A percentile compares a stretch with the other conserved stretches of the same genome.
Conservation (phyloP, 768 basidiomycete species). For the Tulasnella sp. region DNA sequence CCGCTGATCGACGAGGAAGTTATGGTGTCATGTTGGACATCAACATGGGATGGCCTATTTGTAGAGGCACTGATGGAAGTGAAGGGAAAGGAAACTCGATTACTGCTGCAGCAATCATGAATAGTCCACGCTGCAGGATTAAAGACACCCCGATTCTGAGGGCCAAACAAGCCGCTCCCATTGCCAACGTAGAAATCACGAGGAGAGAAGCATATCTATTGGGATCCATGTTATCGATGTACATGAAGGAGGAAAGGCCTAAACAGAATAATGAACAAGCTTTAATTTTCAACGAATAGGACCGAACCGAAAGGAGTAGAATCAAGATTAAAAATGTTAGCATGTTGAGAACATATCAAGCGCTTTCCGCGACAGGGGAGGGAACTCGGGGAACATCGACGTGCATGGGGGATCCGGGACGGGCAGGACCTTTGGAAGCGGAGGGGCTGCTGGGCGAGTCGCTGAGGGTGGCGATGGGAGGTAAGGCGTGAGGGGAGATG, state of each 20-base stretch:
- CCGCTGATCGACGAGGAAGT: too few species aligned
- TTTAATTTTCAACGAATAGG: not conserved
- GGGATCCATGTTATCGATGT: not conserved
- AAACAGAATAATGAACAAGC: not conserved
- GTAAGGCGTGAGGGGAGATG: conserved; percentile 48
- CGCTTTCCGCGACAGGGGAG: conserved; percentile 4
- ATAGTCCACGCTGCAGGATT: too few species aligned
- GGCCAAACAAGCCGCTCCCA: too few species aligned
- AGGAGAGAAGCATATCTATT: not conserved
- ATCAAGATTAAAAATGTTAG: not conserved
- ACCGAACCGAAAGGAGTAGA: not conserved
- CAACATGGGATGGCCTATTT: too few species aligned
- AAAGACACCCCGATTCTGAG: too few species aligned
- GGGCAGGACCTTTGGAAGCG: not conserved
- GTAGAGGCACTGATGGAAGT: too few species aligned
- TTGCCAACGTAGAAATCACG: not conserved
- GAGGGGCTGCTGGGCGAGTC: conserved; percentile 42
- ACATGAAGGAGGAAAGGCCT: not conserved
- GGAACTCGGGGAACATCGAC: not conserved
- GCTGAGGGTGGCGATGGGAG: conserved; percentile 66
- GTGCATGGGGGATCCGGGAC: not conserved
- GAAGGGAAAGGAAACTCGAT: too few species aligned
- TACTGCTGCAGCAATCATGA: too few species aligned
- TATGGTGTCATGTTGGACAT: too few species aligned
- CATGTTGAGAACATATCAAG: not conserved